Evolutionary conservation across 106 monocot genomes (phyloP).

Genomic region (Apostasia shenzhenica): DNA sequence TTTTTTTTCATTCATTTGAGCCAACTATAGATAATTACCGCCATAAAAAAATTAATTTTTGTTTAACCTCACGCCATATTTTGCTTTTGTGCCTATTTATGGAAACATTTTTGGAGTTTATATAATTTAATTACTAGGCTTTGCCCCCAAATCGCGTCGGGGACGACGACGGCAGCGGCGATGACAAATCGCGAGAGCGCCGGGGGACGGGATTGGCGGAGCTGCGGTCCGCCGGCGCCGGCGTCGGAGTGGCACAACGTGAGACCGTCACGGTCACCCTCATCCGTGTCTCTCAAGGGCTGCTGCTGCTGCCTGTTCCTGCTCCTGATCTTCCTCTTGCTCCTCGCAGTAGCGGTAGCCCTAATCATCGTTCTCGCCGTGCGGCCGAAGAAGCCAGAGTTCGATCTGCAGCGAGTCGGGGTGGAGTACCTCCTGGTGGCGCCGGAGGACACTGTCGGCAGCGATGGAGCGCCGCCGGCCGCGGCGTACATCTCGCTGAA

Average conservation of each 20-base stretch:
- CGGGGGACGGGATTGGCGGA: neutral
- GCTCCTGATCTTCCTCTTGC: conserved; percentile 70
- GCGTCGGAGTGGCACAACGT: neutral
- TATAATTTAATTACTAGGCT: no score
- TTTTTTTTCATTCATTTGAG: no score
- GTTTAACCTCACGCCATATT: no score
- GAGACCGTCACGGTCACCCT: conserved; percentile 9
- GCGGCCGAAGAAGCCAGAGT: conserved; percentile 57
- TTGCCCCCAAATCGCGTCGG: no score
- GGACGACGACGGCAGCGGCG: neutral
- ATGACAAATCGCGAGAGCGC: neutral
- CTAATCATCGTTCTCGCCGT: conserved; percentile 67
- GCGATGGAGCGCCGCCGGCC: neutral
- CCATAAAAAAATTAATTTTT: no score
- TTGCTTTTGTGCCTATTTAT: no score
- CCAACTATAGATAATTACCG: no score
- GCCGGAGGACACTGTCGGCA: conserved; percentile 8
- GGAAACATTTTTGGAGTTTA: no score
- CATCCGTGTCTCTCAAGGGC: conserved; percentile 53
- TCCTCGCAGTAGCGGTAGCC: conserved; percentile 45
- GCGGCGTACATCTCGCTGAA: conserved; percentile 59
- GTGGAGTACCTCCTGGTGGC: conserved; percentile 72
- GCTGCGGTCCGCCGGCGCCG: neutral
- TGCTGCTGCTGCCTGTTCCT: conserved; percentile 97
- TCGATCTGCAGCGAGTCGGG: conserved; percentile 58